Evolutionary conservation across 169 alveolate genomes (phyloP), one percentile per base, ranked within the genome.

Genomic region (Toxoplasma gondii): DNA sequence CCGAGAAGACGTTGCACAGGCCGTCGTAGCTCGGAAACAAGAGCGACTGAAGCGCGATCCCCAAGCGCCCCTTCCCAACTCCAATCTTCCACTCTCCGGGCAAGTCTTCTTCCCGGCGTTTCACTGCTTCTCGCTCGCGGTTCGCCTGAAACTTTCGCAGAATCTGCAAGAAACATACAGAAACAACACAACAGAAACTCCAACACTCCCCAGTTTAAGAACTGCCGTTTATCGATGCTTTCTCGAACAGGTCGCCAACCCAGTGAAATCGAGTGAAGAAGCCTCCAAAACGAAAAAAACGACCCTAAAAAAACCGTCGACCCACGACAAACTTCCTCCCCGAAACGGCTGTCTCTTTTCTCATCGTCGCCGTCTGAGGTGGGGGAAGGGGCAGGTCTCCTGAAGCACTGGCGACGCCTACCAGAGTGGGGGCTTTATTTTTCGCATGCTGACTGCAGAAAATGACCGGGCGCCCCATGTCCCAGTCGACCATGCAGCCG

Each of bases 351-450:
- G n/a, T n/a, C n/a, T n/a, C n/a, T n/a, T n/a, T n/a, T n/a, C n/a
- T n/a, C n/a, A n/a, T n/a, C n/a, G n/a, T n/a, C n/a, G n/a, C n/a
- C n/a, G n/a, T n/a, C n/a, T n/a, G n/a, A n/a, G n/a, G n/a, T n/a
- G n/a, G n/a, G n/a, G n/a, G n/a, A n/a, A n/a, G n/a, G n/a, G n/a
- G n/a, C n/a, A n/a, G n/a, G n/a, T n/a, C n/a, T n/a, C n/a, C n/a
- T n/a, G n/a, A n/a, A n/a, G n/a, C n/a, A n/a, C 12, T 19, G 22
- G 64, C 88, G 36, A 0, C 1, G 1, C 94, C 44, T 34, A 91
- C 94, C 54, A 91, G 90, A 17, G 94, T 91, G 24, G 94, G 94
- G 19, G 94, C 94, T 36, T 49, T 70, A 58, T 91, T 53, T 24
- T 74, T 70, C 0, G 94, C 82, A n/a, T 91, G 94, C 45, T 44